Evolutionary conservation across 208 protist species (phyloP), one percentile per base, ranked within the genome.

Genomic region (Sergeia podlipaevii): DNA sequence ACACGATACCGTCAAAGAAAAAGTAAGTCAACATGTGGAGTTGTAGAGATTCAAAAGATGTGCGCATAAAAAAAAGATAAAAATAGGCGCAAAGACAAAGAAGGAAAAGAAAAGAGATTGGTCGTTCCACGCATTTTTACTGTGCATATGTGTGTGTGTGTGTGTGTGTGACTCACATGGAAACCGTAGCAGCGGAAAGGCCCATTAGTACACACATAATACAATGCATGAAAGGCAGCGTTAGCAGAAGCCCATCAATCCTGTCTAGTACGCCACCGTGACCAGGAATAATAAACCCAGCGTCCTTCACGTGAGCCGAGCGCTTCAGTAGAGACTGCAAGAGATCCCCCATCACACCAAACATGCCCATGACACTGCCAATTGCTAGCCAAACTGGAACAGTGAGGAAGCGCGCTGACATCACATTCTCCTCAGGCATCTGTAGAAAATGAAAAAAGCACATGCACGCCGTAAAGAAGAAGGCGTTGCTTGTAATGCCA

Each of bases 181-280:
- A 41, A 18, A n/a, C 10, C 11, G 27, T 42, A 13, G 47, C 23
- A 27, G n/a, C 13, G 17, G 47, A 41, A 52, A 30, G 17, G 10
- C 45, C 45, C 29, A 59, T 47, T 6, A 87, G 55, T 28, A 63
- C 39, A 32, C 47, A 53, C 36, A 87, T 36, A 8, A 68, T 57
- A 49, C 68, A 74, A 60, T 89, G 90, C 63, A 90, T 79, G 20
- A 89, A 61, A 3, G 80, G 81, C 55, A 91, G 88, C 4, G 74
- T 73, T 18, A 95, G 39, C 10, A 97, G 70, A 50, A 91, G 63
- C 21, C 88, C 88, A 48, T 95, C 88, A 33, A 97, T 74, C 51
- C 88, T 73, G 53, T 97, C 89, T n/a, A 97, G 74, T 34, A 96
- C 74, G 28, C 89, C 91, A 44, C 91, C 89, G 54, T 97, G 89